These are phyloP conservation scores for Schizosaccharomyces lindneri DNA, from an alignment of 805 yeast genomes.

Conservation along the genomic window DNA sequence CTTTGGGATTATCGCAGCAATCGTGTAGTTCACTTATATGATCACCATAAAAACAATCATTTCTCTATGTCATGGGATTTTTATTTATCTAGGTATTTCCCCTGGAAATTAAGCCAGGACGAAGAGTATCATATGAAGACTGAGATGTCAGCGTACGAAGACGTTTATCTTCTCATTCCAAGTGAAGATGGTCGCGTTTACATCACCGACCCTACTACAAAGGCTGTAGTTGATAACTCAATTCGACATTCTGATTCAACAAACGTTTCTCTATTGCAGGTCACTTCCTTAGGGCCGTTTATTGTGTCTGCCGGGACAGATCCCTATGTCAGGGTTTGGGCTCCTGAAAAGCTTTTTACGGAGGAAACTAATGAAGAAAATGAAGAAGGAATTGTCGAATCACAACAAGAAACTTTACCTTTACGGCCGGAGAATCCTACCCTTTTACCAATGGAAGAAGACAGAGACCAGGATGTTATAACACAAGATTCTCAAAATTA, in stretches of 20 bases:
- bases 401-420: no score
- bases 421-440: no score
- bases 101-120: not conserved
- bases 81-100: not conserved
- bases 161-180: not conserved
- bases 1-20: conserved; percentile 77
- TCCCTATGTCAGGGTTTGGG: not conserved
- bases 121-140: not conserved
- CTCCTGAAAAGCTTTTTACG: not conserved
- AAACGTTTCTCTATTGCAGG: not conserved
- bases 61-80: not conserved
- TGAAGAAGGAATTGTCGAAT: no score
- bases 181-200: not conserved
- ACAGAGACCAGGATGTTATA: no score
- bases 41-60: conserved; percentile 5
- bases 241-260: not conserved
- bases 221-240: not conserved
- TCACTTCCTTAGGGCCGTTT: not conserved
- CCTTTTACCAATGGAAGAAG: no score
- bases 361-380: no score
- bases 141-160: not conserved
- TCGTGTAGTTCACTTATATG: conserved; percentile 50
- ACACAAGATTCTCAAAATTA: no score
- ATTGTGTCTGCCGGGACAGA: not conserved
- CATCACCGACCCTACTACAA: not conserved